Evolutionary conservation across 1,284 basidiomycete species (phyloP).

Genomic region (Flammula alnicola): DNA sequence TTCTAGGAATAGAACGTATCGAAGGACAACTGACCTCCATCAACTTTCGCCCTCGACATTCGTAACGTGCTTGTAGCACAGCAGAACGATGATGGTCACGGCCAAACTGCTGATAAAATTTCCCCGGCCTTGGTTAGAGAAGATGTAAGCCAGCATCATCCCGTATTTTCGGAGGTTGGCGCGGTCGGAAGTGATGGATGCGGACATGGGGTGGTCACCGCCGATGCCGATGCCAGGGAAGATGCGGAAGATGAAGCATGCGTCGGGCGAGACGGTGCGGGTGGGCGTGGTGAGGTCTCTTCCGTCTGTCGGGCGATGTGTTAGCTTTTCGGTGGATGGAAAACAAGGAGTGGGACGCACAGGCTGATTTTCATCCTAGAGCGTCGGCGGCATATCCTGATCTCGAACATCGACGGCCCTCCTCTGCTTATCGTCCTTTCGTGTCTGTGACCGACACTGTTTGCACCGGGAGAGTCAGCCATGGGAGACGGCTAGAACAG

Average conservation of each 20-base stretch:
- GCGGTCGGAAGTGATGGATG: conserved; percentile 71
- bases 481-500: no score
- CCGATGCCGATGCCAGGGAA: conserved; percentile 79
- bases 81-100: conserved; percentile 72
- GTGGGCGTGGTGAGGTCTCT: conserved; percentile 65
- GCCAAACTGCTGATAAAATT: conserved; percentile 68
- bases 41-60: conserved; percentile 62
- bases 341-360: no score
- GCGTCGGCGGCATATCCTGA: conserved; percentile 65
- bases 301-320: conserved; percentile 50
- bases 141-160: conserved; percentile 76
- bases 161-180: conserved; percentile 73
- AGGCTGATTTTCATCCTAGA: conserved; percentile 68
- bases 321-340: conserved; percentile 20
- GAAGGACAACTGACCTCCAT: conserved; percentile 55
- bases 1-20: not conserved
- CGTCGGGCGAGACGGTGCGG: conserved; percentile 45
- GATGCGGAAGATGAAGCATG: conserved; percentile 65
- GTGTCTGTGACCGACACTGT: no score
- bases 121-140: conserved; percentile 80
- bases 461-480: no score
- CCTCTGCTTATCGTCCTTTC: no score
- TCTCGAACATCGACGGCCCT: no score
- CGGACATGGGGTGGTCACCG: conserved; percentile 84
- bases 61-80: conserved; percentile 72